These are phyloP conservation scores for Thuja plicata DNA, from an alignment of 83 land plant species.

Conservation along the genomic window DNA sequence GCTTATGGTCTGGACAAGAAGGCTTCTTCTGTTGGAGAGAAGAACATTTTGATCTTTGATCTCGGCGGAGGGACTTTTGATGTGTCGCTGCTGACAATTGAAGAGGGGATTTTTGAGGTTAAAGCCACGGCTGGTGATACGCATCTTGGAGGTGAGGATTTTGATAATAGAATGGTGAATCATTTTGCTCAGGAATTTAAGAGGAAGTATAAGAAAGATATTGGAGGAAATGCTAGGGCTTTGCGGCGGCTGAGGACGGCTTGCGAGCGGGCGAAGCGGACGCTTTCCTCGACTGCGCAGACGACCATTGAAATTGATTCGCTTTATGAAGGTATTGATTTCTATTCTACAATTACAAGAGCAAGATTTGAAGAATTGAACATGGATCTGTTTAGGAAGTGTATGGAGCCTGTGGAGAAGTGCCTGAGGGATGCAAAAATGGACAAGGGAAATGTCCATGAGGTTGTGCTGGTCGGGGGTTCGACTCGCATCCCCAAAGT, in stretches of 20 bases:
- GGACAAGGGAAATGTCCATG: conserved; percentile 52
- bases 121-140: conserved; percentile 73
- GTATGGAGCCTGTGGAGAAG: conserved; percentile 74
- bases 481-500: conserved; percentile 73
- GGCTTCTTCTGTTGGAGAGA: conserved; percentile 41
- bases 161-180: conserved; percentile 64
- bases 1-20: conserved; percentile 73
- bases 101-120: conserved; percentile 62
- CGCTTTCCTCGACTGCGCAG: conserved; percentile 65
- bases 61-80: conserved; percentile 73
- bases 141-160: conserved; percentile 63
- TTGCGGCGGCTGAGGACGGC: conserved; percentile 57
- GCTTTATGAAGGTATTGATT: conserved; percentile 61
- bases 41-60: conserved; percentile 55
- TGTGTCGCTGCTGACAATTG: conserved; percentile 61
- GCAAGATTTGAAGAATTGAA: conserved; percentile 66
- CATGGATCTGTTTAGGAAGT: conserved; percentile 74
- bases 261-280: conserved; percentile 68
- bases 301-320: conserved; percentile 72
- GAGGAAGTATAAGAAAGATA: conserved; percentile 68
- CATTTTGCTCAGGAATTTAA: conserved; percentile 71
- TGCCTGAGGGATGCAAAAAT: conserved; percentile 66
- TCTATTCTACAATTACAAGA: conserved; percentile 60
- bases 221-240: conserved; percentile 54
- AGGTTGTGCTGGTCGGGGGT: conserved; percentile 70